These are phyloP conservation scores for Colletotrichum sublineola DNA, from an alignment of 2,329 filamentous ascomycete genomes.

Conservation along the genomic window DNA sequence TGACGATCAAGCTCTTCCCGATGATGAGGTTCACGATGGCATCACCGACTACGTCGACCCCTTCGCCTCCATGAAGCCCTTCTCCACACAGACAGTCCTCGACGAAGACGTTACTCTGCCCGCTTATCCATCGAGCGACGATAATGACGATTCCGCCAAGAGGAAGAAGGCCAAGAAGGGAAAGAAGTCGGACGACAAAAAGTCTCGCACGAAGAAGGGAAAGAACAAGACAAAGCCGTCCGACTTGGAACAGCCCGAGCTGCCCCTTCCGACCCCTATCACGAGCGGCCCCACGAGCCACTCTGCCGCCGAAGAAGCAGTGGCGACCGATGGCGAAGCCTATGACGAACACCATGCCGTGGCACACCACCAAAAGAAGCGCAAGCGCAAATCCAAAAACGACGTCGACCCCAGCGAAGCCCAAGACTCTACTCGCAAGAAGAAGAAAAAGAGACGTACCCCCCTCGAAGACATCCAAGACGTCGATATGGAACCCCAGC, in stretches of 20 bases:
- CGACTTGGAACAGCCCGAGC: slow-evolving; percentile 6
- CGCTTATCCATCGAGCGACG: slow-evolving; percentile 1
- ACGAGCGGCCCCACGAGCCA: slow-evolving; percentile 12
- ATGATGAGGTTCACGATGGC: slow-evolving; percentile 11
- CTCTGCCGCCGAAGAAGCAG: slow-evolving; percentile 17
- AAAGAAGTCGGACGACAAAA: slow-evolving; percentile 22
- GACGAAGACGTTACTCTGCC: background rate
- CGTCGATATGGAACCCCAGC: slow-evolving; percentile 12
- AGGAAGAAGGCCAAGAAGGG: slow-evolving; percentile 24
- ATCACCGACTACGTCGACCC: slow-evolving; percentile 33
- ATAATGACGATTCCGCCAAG: background rate
- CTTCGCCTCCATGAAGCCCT: slow-evolving; percentile 31
- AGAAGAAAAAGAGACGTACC: slow-evolving; percentile 34
- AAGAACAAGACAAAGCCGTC: slow-evolving; percentile 14
- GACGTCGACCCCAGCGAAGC: background rate
- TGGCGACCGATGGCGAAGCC: slow-evolving; percentile 2
- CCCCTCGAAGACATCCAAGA: slow-evolving; percentile 25
- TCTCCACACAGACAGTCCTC: slow-evolving; percentile 26
- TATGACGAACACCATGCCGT: background rate
- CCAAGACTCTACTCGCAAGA: slow-evolving; percentile 4
- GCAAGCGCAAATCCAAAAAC: slow-evolving; percentile 13
- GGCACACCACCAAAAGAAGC: slow-evolving; percentile 14
- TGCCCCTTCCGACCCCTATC: slow-evolving; percentile 8
- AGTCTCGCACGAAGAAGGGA: slow-evolving; percentile 10
- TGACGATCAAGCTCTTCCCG: background rate